Base-by-base conservation (phyloP, 2,329 filamentous ascomycete species). In the Fusarium sp. region DNA sequence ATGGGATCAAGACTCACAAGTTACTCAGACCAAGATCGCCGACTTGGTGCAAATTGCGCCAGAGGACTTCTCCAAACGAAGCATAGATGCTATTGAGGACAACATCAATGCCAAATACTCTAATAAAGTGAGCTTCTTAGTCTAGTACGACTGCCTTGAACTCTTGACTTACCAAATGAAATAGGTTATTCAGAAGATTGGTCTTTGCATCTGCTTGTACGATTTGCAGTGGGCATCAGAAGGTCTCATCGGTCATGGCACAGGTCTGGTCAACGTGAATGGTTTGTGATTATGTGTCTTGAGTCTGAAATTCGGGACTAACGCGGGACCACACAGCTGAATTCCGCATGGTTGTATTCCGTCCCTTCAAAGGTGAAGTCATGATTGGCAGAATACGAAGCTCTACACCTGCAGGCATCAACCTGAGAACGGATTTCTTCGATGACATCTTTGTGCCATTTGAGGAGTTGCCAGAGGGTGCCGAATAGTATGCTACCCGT, bases 71-170 rank as follows among this genome's bases (percentile, higher is more conserved):
- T 87, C 90, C 65, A 96, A 96, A 80, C 86, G 89, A 64, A 97
- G 93, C 76, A 87, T 89, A 33, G 88, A 94, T 67, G 94, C 94
- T 2, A 93, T 99, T 68, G 94, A 98, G 81, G 94, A 99, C 82
- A 96, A 96, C 75, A 96, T 99, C 82, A 98, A 99, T 79, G 87
- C 90, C 68, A 99, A 99, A 82, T 99, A 98, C 80, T 90, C 95
- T 62, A 98, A 99, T 82, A 96, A 95, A 81, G 91, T 93, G 55
- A 43, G 72, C 21, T 28, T 11, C 9, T 33, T 21, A 4, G 21
- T 28, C 31, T 3, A 13, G 14, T 40, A 14, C 21, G 21, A 3
- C n/a, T 34, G 43, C 14, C 38, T 60, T 46, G 17, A 46, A 45
- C 44, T 66, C 21, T 57, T 43, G 36, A 19, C 26, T 45, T 47